Evolutionary conservation across 352 stramenopile genomes (phyloP).

Genomic region (Phytophthora hybrid): DNA sequence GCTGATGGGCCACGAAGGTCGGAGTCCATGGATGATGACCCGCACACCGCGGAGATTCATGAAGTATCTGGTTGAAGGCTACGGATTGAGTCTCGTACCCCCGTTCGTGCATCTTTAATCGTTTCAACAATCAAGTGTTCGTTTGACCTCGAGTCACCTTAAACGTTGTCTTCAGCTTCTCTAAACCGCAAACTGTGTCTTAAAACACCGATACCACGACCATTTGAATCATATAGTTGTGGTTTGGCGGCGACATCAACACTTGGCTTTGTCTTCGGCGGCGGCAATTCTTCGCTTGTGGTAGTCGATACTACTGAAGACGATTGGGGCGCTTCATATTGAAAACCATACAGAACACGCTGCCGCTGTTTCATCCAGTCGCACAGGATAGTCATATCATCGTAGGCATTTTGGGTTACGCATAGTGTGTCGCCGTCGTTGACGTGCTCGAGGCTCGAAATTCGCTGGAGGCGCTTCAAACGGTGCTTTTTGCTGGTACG

Average conservation of each 20-base stretch:
- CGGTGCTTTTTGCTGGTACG: not conserved
- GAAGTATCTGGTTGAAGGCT: conserved; percentile 4
- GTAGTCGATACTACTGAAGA: not conserved
- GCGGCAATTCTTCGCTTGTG: not conserved
- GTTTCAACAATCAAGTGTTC: conserved; percentile 2
- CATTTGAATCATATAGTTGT: conserved; percentile 68
- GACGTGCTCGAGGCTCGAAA: conserved; percentile 52
- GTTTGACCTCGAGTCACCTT: conserved; percentile 2
- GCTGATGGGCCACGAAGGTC: not conserved
- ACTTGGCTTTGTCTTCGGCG: conserved; percentile 3
- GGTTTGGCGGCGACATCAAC: conserved; percentile 7
- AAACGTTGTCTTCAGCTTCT: not conserved
- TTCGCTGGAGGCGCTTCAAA: conserved; percentile 44
- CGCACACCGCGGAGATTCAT: not conserved
- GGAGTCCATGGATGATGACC: too few species aligned
- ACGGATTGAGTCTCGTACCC: not conserved
- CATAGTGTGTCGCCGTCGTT: conserved; percentile 66
- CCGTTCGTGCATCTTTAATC: not conserved
- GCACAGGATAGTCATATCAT: conserved; percentile 79
- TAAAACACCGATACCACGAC: conserved; percentile 47
- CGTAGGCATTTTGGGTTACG: conserved; percentile 63
- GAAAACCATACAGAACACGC: conserved; percentile 37
- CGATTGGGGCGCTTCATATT: conserved; percentile 20
- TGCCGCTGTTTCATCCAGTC: conserved; percentile 68
- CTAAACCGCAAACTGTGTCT: conserved; percentile 22